These are phyloP conservation scores for Agaricus sinodeliciosus DNA, from an alignment of 768 basidiomycete species.

Conservation along the genomic window DNA sequence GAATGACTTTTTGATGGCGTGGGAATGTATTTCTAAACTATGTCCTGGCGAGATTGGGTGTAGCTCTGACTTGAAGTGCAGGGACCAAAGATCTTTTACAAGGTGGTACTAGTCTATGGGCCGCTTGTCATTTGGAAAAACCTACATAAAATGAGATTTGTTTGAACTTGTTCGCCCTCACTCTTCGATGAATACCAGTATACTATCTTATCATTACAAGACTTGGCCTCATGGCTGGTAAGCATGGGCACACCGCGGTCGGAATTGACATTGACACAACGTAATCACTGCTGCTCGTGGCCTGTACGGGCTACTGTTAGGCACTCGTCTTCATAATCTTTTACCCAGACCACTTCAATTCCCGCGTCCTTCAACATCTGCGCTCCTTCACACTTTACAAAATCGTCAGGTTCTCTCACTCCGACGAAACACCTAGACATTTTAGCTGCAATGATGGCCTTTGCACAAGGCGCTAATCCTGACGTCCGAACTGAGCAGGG, in stretches of 20 bases:
- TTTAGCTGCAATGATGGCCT: constrained; percentile 67
- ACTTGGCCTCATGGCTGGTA: too few relatives aligned
- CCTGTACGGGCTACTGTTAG: constrained; percentile 70
- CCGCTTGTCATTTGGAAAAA: too few relatives aligned
- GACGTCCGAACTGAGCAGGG: constrained; percentile 90
- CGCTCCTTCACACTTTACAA: constrained; percentile 89
- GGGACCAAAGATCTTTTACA: too few relatives aligned
- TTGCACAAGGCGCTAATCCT: constrained; percentile 79
- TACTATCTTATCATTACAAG: too few relatives aligned
- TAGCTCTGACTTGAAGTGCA: too few relatives aligned
- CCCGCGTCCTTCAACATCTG: constrained; percentile 62
- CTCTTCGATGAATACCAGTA: too few relatives aligned
- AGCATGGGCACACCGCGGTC: too few relatives aligned
- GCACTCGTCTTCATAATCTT: constrained; percentile 74
- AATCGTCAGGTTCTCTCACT: constrained; percentile 87
- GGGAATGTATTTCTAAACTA: background rate
- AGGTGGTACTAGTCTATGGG: too few relatives aligned
- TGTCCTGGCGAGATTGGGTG: too few relatives aligned
- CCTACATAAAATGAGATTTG: too few relatives aligned
- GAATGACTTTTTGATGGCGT: background rate
- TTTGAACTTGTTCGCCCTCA: too few relatives aligned
- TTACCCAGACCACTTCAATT: constrained; percentile 69
- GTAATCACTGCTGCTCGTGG: constrained; percentile 18
- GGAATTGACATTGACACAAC: background rate
- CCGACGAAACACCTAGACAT: constrained; percentile 82